Evolutionary conservation across 495 filamentous ascomycete species (phyloP).

Genomic region (Glonium stellatum): DNA sequence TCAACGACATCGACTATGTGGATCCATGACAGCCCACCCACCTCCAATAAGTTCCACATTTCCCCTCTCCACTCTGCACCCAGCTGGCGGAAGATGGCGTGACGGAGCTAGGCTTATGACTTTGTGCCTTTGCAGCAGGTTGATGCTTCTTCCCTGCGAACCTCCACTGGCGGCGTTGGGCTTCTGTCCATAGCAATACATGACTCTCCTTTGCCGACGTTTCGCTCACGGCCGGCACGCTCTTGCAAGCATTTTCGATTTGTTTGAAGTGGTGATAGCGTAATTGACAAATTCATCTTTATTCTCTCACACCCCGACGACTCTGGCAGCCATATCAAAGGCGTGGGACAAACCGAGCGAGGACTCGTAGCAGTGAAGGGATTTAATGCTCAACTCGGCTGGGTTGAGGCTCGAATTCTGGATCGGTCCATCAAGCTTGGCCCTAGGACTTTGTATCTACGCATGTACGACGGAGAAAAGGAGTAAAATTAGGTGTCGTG

Average conservation of each 20-base stretch:
- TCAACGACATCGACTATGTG: conserved; percentile 35
- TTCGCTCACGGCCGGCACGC: conserved; percentile 16
- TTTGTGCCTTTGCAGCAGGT: conserved; percentile 11
- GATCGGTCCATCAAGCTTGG: conserved; percentile 23
- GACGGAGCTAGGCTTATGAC: conserved; percentile 3
- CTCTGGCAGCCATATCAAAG: conserved; percentile 21
- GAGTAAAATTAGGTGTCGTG: conserved; percentile 20
- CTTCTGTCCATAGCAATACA: conserved; percentile 30
- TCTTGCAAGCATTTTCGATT: conserved; percentile 23
- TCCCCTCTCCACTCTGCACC: conserved; percentile 12
- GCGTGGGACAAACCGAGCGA: conserved; percentile 25
- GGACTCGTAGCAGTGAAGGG: conserved; percentile 28
- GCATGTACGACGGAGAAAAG: conserved; percentile 23
- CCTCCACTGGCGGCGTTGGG: conserved; percentile 14
- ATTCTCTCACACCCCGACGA: conserved; percentile 2
- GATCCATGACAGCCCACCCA: conserved; percentile 24
- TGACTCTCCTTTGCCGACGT: conserved; percentile 21
- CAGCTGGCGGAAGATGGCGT: neutral
- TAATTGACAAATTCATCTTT: conserved; percentile 3
- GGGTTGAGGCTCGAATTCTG: conserved; percentile 12
- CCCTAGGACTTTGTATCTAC: conserved; percentile 26
- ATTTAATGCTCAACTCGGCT: conserved; percentile 21
- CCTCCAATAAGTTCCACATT: neutral
- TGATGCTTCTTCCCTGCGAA: conserved; percentile 10
- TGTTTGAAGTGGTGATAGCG: conserved; percentile 26